Evolutionary conservation across 2,329 filamentous ascomycete genomes (phyloP).

Genomic region (Cladosporium sphaerospermum): DNA sequence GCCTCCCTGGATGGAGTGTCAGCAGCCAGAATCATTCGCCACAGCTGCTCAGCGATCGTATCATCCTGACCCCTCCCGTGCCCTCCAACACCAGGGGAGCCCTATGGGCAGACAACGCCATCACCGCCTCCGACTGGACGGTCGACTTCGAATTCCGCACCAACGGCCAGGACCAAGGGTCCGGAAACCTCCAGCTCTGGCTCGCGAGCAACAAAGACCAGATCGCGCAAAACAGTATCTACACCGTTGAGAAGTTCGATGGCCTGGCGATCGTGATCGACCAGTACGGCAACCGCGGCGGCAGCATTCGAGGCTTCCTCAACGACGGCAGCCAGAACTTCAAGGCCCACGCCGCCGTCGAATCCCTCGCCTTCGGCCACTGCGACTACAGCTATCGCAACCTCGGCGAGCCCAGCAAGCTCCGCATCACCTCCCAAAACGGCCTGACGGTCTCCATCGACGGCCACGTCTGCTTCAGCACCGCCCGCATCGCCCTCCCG

Average conservation of each 20-base stretch:
- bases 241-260: slow-evolving; percentile 79
- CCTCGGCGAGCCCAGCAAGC: slow-evolving; percentile 71
- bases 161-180: slow-evolving; percentile 74
- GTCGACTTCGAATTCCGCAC: slow-evolving; percentile 83
- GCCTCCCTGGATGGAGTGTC: slow-evolving; percentile 51
- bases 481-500: slow-evolving; percentile 68
- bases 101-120: slow-evolving; percentile 65
- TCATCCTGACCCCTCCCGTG: slow-evolving; percentile 83
- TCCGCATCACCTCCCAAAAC: slow-evolving; percentile 64
- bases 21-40: slow-evolving; percentile 51
- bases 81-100: slow-evolving; percentile 81
- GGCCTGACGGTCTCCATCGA: slow-evolving; percentile 76
- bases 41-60: slow-evolving; percentile 72
- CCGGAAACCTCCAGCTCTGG: slow-evolving; percentile 92
- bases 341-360: slow-evolving; percentile 67
- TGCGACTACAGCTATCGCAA: slow-evolving; percentile 91
- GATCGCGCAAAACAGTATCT: slow-evolving; percentile 70
- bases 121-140: slow-evolving; percentile 59
- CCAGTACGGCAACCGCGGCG: slow-evolving; percentile 68
- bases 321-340: slow-evolving; percentile 85
- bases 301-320: slow-evolving; percentile 83
- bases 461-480: slow-evolving; percentile 75
- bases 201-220: slow-evolving; percentile 61
- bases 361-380: slow-evolving; percentile 85
- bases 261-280: slow-evolving; percentile 85